These are phyloP conservation scores for Plasmopara halstedii DNA, from an alignment of 352 stramenopile genomes.

Conservation along the genomic window DNA sequence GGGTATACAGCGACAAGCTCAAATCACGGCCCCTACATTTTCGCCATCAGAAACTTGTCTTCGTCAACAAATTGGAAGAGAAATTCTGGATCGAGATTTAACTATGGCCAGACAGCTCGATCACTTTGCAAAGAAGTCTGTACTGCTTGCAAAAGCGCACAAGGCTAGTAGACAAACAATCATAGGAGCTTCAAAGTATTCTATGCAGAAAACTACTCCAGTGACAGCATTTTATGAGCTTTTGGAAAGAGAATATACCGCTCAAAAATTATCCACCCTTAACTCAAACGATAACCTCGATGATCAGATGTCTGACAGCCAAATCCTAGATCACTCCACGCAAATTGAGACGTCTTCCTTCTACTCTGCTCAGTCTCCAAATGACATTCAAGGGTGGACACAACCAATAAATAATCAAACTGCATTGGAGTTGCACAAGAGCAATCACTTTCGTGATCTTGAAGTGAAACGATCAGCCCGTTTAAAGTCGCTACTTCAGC, in stretches of 20 bases:
- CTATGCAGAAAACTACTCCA: conserved; percentile 5
- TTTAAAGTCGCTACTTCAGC: conserved; percentile 33
- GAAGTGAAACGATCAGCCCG: conserved; percentile 49
- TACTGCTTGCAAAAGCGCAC: conserved; percentile 5
- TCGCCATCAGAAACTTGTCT: conserved; percentile 16
- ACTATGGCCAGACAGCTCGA: conserved; percentile 22
- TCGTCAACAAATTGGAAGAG: conserved; percentile 20
- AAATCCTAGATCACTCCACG: conserved; percentile 5
- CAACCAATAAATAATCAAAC: background rate
- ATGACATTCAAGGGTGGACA: conserved; percentile 1
- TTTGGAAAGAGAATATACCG: conserved; percentile 22
- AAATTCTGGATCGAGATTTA: conserved; percentile 37
- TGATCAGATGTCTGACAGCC: background rate
- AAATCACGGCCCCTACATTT: conserved; percentile 31
- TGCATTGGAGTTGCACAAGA: conserved; percentile 38
- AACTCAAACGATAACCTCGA: conserved; percentile 7
- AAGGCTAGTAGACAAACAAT: conserved; percentile 1
- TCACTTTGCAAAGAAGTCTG: conserved; percentile 15
- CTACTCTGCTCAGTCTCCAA: conserved; percentile 3
- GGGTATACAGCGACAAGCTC: conserved; percentile 16
- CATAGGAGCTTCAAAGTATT: background rate
- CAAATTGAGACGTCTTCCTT: conserved; percentile 3
- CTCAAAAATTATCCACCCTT: conserved; percentile 1
- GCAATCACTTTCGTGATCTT: conserved; percentile 42
- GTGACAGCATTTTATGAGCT: conserved; percentile 36